Percentiles rank a stretch among this genome's conserved stretches.
Evolutionary conservation across 306 rosid genomes (phyloP).

Genomic region (Cicer pinnatifidum): DNA sequence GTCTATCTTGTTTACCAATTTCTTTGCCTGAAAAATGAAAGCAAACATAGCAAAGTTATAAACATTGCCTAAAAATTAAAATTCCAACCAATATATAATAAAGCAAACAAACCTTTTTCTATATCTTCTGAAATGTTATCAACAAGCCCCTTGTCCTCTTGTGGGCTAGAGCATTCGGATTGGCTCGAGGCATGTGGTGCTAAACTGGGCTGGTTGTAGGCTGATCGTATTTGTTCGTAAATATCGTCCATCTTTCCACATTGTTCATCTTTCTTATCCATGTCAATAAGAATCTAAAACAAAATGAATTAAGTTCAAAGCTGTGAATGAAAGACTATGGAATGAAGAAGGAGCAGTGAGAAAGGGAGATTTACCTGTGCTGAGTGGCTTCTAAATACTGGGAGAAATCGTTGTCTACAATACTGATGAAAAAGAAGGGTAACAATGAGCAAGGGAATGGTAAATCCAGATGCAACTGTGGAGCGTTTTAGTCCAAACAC

Average conservation of each 20-base stretch:
- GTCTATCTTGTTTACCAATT: slow-evolving; percentile 25
- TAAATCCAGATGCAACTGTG: slow-evolving; percentile 82
- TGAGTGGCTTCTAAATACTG: slow-evolving; percentile 56
- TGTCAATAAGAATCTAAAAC: slow-evolving; percentile 66
- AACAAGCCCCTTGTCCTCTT: slow-evolving; percentile 17
- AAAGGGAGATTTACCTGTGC: slow-evolving; percentile 72
- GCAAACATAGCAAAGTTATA: slow-evolving; percentile 43
- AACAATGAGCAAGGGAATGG: slow-evolving; percentile 70
- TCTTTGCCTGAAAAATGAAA: slow-evolving; percentile 54
- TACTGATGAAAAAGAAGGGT: slow-evolving; percentile 85
- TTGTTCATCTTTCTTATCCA: slow-evolving; percentile 81
- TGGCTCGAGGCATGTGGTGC: slow-evolving; percentile 31
- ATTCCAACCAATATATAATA: slow-evolving; percentile 44
- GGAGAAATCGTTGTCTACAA: slow-evolving; percentile 84
- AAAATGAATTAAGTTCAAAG: slow-evolving; percentile 33
- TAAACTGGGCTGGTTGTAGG: slow-evolving; percentile 61
- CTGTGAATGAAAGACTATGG: background rate
- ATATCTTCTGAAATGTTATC: slow-evolving; percentile 46
- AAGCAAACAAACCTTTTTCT: slow-evolving; percentile 75
- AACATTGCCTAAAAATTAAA: slow-evolving; percentile 30
- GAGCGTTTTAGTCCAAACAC: slow-evolving; percentile 80
- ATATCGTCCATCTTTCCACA: slow-evolving; percentile 64
- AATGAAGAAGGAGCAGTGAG: background rate
- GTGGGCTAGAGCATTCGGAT: slow-evolving; percentile 44
- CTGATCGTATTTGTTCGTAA: slow-evolving; percentile 57